A percentile compares a stretch with the other conserved stretches of the same genome.
These are phyloP conservation scores for Spathaspora gorwiae DNA, from an alignment of 805 yeast species.

Conservation along the genomic window DNA sequence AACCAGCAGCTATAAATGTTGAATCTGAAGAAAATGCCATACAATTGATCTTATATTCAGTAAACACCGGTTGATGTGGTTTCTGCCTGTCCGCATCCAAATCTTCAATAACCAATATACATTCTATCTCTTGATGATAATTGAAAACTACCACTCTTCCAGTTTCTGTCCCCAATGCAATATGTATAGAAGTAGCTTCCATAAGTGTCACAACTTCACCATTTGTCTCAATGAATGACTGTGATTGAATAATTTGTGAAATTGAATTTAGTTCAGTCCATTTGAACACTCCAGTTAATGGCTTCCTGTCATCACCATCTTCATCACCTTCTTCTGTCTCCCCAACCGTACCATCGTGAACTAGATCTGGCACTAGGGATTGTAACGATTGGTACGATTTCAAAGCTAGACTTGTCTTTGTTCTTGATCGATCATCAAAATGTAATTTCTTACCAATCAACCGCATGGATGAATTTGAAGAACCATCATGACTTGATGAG, in stretches of 20 bases:
- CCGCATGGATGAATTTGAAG: too few species aligned
- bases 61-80: neutral
- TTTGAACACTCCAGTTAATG: constrained; percentile 8
- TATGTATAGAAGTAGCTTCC: constrained; percentile 27
- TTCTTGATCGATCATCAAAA: constrained; percentile 37
- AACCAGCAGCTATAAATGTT: constrained; percentile 65
- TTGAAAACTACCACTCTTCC: constrained; percentile 67
- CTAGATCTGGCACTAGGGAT: neutral
- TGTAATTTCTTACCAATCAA: constrained; percentile 11
- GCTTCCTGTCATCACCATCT: too few species aligned
- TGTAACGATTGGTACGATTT: constrained; percentile 8
- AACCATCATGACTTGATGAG: too few species aligned
- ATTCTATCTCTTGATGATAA: constrained; percentile 55
- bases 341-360: too few species aligned
- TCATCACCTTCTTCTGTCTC: too few species aligned
- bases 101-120: constrained; percentile 33
- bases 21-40: constrained; percentile 66
- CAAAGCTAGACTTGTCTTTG: constrained; percentile 21
- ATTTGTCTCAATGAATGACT: constrained; percentile 15
- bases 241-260: constrained; percentile 15
- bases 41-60: neutral
- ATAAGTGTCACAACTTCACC: constrained; percentile 20
- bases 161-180: constrained; percentile 66
- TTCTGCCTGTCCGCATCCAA: constrained; percentile 28
- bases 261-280: constrained; percentile 25